phyloP scores from a whole-genome alignment of 2,329 filamentous ascomycete species.

The Gaeumannomyces sp. region DNA sequence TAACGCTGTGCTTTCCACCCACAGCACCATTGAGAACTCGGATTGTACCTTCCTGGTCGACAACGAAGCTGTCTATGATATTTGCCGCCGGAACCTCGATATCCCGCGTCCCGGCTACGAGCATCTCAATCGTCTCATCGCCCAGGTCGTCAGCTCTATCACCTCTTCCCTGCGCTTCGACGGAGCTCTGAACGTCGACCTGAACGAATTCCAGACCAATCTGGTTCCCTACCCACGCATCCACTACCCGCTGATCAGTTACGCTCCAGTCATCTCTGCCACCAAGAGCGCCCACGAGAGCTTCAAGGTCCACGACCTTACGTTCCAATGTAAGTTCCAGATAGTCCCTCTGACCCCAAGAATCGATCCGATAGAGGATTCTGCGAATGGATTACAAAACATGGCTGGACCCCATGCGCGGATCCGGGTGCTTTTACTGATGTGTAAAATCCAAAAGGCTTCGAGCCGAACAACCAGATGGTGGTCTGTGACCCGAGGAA shows the following conservation, averaged over 20 bases:
- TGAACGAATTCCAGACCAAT: constrained; percentile 99
- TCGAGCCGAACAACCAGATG: constrained; percentile 99
- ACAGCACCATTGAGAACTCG: constrained; percentile 98
- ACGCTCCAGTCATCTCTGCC: constrained; percentile 88
- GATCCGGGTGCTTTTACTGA: not conserved
- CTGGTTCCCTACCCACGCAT: constrained; percentile 98
- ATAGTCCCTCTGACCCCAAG: too few species aligned
- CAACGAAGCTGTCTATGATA: constrained; percentile 99
- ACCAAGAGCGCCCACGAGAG: constrained; percentile 96
- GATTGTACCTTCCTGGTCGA: constrained; percentile 99
- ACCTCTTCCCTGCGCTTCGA: constrained; percentile 98
- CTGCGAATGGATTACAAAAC: not conserved
- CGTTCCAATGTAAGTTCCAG: constrained; percentile 70
- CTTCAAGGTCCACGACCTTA: constrained; percentile 98
- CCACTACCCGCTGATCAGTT: constrained; percentile 97
- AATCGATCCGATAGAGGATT: not conserved
- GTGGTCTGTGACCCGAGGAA: constrained; percentile 98
- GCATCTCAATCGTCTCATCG: constrained; percentile 98
- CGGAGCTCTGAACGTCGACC: constrained; percentile 96
- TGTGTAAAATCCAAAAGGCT: constrained; percentile 35
- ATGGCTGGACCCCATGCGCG: not conserved
- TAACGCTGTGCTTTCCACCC: constrained; percentile 98
- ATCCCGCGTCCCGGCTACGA: constrained; percentile 97
- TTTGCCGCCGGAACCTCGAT: constrained; percentile 94
- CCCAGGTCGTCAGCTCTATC: constrained; percentile 97